Conservation (phyloP, 139 green algal genomes). For the Penium margaritaceum region DNA sequence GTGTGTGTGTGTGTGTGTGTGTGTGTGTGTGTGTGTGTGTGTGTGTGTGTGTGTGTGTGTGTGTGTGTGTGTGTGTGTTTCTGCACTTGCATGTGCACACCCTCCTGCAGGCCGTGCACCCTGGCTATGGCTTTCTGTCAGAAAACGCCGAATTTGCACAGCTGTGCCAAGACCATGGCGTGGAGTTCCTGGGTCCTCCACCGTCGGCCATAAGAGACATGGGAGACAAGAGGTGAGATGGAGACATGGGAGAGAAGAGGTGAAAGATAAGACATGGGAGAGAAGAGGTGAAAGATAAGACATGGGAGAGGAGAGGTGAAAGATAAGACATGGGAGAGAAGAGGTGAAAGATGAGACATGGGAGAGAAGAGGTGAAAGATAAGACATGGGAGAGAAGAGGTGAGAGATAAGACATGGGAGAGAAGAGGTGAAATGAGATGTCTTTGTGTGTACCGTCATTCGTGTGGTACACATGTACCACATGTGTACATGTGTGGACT, state of each 20-base stretch:
- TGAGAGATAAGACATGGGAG: neutral
- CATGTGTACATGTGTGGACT: neutral
- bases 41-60: neutral
- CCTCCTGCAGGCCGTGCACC: constrained; percentile 57
- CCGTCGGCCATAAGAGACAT: constrained; percentile 45
- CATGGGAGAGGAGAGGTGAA: no score
- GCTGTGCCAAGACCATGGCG: constrained; percentile 63
- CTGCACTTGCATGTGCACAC: neutral
- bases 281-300: neutral
- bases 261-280: neutral
- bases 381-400: neutral
- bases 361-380: neutral
- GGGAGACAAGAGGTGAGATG: constrained; percentile 63
- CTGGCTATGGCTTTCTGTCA: constrained; percentile 68
- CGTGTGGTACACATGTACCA: neutral
- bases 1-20: neutral
- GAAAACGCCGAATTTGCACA: constrained; percentile 75
- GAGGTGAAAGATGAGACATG: neutral
- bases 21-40: neutral
- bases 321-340: neutral
- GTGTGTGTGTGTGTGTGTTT: constrained; percentile 9
- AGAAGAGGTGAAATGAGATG: neutral
- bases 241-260: neutral
- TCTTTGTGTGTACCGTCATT: neutral
- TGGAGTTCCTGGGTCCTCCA: constrained; percentile 49